Conservation (phyloP, 2,329 filamentous ascomycete genomes). For the Basipetospora chlamydospora region DNA sequence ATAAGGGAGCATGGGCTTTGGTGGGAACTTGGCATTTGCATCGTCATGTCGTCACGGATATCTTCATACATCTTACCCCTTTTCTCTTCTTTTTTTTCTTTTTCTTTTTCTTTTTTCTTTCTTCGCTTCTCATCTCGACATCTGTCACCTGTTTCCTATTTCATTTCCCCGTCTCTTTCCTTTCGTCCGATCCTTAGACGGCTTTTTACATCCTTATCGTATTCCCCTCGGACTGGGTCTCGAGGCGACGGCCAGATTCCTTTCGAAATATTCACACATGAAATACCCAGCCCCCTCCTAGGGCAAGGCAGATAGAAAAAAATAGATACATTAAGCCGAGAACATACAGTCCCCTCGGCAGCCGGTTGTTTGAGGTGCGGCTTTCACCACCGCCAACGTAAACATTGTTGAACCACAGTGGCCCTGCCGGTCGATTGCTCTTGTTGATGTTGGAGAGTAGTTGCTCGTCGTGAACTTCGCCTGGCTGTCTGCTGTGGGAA, state of each 20-base stretch:
- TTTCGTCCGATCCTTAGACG: slow-evolving; percentile 1
- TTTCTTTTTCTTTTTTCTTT: slow-evolving; percentile 1
- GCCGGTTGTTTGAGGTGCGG: too few species aligned
- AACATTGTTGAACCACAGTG: too few species aligned
- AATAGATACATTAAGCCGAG: too few species aligned
- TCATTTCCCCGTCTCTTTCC: slow-evolving; percentile 6
- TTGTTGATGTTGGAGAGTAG: too few species aligned
- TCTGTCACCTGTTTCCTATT: slow-evolving; percentile 6
- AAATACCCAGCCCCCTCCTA: neutral
- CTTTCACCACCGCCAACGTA: too few species aligned
- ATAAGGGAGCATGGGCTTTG: too few species aligned
- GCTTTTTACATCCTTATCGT: slow-evolving; percentile 2
- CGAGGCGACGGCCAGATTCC: neutral
- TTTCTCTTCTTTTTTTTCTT: slow-evolving; percentile 4
- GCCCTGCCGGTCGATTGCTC: too few species aligned
- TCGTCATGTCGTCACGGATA: slow-evolving; percentile 6
- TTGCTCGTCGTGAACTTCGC: too few species aligned
- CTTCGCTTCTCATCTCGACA: slow-evolving; percentile 3
- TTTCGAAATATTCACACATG: neutral
- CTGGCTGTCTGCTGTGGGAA: too few species aligned
- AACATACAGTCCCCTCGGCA: too few species aligned
- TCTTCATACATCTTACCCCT: slow-evolving; percentile 5
- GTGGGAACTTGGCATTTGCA: neutral
- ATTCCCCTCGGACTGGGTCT: neutral
- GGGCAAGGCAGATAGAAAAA: too few species aligned